Evolutionary conservation across 192 early-diverging fungal species (phyloP).

Genomic region (Ramicandelaber brevisporus): DNA sequence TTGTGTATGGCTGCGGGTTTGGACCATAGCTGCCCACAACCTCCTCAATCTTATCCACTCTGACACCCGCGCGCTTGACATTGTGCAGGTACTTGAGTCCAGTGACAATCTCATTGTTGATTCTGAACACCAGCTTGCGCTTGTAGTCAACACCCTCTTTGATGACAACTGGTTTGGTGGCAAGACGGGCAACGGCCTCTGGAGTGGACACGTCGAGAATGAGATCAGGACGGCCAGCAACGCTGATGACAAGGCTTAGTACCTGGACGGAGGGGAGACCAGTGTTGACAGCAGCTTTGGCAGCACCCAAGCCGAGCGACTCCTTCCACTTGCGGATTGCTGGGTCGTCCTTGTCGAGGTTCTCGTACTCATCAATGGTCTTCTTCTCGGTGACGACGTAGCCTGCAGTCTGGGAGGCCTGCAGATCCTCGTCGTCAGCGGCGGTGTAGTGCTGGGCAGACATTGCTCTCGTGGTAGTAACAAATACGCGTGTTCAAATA

Average conservation of each 20-base stretch:
- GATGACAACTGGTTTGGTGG: constrained; percentile 54
- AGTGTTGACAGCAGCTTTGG: constrained; percentile 15
- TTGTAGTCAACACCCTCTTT: constrained; percentile 91
- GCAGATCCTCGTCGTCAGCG: constrained; percentile 39
- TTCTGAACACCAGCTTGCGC: constrained; percentile 77
- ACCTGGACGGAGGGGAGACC: too few species aligned
- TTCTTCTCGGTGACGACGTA: constrained; percentile 90
- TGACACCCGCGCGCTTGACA: constrained; percentile 63
- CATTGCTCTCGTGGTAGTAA: neutral
- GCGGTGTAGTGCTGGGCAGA: neutral
- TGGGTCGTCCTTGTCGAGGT: constrained; percentile 73
- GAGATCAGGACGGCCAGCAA: constrained; percentile 46
- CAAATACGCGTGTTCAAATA: neutral
- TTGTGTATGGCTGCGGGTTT: constrained; percentile 43
- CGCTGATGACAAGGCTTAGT: too few species aligned
- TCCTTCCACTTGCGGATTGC: constrained; percentile 94
- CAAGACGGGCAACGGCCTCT: constrained; percentile 40
- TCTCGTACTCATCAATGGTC: constrained; percentile 54
- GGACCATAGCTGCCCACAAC: constrained; percentile 96
- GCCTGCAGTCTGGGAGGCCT: constrained; percentile 45
- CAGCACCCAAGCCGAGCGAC: constrained; percentile 50
- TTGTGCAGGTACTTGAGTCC: constrained; percentile 88
- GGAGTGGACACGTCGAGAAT: constrained; percentile 44
- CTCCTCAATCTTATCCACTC: constrained; percentile 78
- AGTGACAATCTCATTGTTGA: constrained; percentile 85